Evolutionary conservation across 257 asterid genomes (phyloP), one percentile per base, ranked within the genome.

Genomic region (Solanum virginianum): DNA sequence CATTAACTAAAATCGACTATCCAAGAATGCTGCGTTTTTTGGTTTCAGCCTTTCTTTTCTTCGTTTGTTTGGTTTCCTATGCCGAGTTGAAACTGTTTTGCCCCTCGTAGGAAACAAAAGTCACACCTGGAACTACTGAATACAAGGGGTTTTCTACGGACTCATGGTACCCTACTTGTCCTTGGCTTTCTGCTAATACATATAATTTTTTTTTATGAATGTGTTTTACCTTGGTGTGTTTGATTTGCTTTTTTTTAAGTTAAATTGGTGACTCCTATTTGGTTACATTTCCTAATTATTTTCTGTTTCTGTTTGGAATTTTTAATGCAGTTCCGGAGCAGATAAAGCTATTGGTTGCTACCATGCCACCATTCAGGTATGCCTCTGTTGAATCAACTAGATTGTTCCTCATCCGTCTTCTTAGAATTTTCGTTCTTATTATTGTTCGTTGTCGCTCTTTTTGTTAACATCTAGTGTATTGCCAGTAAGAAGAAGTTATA

Each of bases 351-450:
- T 95, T 63, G 95, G 99, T 80, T 94, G 92, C 87, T 94, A 94
- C 90, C 95, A 91, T 89, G 91, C 94, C 4, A 92, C 98, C 53
- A 85, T 92, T 88, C 99, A 95, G 98, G 99, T 93, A 89, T 68
- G 59, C 66, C 15, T 77, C 47, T 24, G 41, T 26, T 77, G 47
- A 51, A 8, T 51, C 24, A 49, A 49, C 18, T 77, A 26, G 43
- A 24, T 72, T 4, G 8, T 49, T 24, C 60, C 13, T 49, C 4
- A 4, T 13, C 24, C 45, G 2, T 75, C 15, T 24, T 47, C 22
- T 15, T 75, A 20, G 14, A n/a, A 22, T 7, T 74, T 22, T 74
- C 47, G 13, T 74, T 74, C 55, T n/a, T 43, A 43, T 45, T 47
- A 8, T 74, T 74, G 45, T 75, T 75, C n/a, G 13, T 74, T 47